These are phyloP conservation scores for Ophiostoma sp. DNA, from an alignment of 2,329 filamentous ascomycete species.

Conservation along the genomic window DNA sequence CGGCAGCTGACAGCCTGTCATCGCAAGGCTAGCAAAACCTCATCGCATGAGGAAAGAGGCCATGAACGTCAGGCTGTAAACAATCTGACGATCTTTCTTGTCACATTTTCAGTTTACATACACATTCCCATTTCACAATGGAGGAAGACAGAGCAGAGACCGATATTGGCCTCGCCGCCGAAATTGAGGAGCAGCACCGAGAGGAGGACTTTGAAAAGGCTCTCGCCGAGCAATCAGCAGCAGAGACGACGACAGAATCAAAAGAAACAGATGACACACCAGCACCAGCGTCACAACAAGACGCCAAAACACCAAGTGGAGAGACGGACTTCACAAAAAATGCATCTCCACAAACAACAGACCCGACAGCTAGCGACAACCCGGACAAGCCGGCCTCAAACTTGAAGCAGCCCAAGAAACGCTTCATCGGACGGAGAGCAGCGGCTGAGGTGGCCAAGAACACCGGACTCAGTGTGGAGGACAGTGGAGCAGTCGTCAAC, in stretches of 20 bases:
- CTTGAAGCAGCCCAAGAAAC: constrained; percentile 77
- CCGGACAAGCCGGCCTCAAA: constrained; percentile 44
- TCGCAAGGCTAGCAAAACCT: constrained; percentile 23
- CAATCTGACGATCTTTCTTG: background rate
- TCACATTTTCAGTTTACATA: background rate
- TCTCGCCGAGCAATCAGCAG: constrained; percentile 30
- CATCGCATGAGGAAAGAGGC: background rate
- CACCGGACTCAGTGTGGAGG: constrained; percentile 48
- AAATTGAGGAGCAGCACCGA: constrained; percentile 51
- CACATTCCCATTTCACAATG: constrained; percentile 58
- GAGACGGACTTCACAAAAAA: constrained; percentile 20
- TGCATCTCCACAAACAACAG: constrained; percentile 35
- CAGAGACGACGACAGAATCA: background rate
- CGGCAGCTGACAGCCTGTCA: constrained; percentile 20
- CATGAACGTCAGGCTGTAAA: background rate
- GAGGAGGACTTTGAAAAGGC: constrained; percentile 42
- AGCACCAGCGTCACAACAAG: background rate
- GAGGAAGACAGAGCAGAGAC: constrained; percentile 72
- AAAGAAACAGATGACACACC: background rate
- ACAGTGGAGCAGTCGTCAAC: constrained; percentile 67
- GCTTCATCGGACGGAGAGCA: constrained; percentile 82
- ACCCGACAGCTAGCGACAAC: constrained; percentile 34
- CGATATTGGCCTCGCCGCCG: constrained; percentile 68
- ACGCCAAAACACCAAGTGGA: background rate
- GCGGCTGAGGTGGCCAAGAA: constrained; percentile 57